Evolutionary conservation across 2,329 filamentous ascomycete species (phyloP).

Genomic region (Sporothrix pallida): DNA sequence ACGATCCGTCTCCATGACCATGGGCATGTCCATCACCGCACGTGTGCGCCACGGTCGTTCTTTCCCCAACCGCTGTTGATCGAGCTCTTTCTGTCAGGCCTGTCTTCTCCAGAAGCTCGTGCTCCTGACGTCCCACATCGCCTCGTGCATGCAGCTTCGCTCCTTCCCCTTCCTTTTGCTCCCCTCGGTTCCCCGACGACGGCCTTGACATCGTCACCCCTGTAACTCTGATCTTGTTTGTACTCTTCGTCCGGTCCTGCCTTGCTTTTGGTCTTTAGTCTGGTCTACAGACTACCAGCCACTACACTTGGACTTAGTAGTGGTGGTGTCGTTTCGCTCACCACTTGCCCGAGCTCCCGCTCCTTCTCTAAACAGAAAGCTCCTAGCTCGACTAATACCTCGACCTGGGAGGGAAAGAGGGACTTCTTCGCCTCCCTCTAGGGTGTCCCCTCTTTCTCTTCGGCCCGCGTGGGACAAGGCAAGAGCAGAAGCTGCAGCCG

Average conservation of each 20-base stretch:
- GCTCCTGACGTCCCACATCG: slow-evolving; percentile 27
- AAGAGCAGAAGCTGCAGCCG: background rate
- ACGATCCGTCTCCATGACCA: background rate
- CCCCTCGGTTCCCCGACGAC: slow-evolving; percentile 9
- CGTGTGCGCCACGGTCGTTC: slow-evolving; percentile 2
- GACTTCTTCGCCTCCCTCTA: background rate
- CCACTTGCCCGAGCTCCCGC: background rate
- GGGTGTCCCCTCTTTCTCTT: background rate
- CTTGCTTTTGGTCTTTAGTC: background rate
- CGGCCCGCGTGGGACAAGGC: slow-evolving; percentile 23
- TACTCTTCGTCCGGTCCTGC: background rate
- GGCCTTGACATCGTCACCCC: slow-evolving; percentile 4
- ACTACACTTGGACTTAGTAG: background rate
- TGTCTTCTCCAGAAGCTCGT: background rate
- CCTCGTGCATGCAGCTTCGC: slow-evolving; percentile 12
- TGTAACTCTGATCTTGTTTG: background rate
- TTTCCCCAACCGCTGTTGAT: background rate
- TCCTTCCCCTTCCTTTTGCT: slow-evolving; percentile 14
- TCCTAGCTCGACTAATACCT: background rate
- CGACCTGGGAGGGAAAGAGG: background rate
- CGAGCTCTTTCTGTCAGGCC: background rate
- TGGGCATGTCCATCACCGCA: background rate
- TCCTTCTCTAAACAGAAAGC: background rate
- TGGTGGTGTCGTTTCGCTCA: background rate
- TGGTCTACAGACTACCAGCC: background rate